These are phyloP conservation scores for Parachaetomium inaequale DNA, from an alignment of 495 filamentous ascomycete genomes.

Conservation along the genomic window DNA sequence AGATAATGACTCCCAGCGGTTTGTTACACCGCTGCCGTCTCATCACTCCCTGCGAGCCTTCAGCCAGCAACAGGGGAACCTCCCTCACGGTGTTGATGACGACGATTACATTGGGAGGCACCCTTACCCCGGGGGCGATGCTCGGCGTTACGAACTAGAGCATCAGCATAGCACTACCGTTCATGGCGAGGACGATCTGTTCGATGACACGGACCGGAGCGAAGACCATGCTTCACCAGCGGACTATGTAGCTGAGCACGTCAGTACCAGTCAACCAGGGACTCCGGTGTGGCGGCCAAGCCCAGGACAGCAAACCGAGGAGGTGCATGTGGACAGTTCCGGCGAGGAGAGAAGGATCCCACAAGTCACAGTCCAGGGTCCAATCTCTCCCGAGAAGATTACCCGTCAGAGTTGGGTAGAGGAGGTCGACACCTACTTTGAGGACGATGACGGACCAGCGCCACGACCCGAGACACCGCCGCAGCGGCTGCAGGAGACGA, in stretches of 20 bases:
- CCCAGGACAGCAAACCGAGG: background rate
- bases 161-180: slow-evolving; percentile 26
- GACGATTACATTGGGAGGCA: slow-evolving; percentile 1
- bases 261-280: background rate
- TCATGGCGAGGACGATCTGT: slow-evolving; percentile 25
- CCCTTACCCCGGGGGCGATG: background rate
- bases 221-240: background rate
- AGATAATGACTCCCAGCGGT: slow-evolving; percentile 10
- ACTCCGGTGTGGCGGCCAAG: background rate
- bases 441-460: background rate
- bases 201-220: slow-evolving; percentile 26
- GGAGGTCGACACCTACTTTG: slow-evolving; percentile 13
- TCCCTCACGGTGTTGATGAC: background rate
- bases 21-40: slow-evolving; percentile 14
- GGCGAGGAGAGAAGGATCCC: background rate
- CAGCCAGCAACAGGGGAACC: background rate
- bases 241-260: background rate
- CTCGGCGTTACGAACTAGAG: slow-evolving; percentile 5
- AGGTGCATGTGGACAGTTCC: too few species aligned
- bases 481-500: background rate
- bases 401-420: background rate
- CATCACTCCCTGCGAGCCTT: background rate
- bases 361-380: background rate
- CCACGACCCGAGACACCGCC: slow-evolving; percentile 3
- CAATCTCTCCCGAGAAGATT: background rate